Evolutionary conservation across 495 filamentous ascomycete species (phyloP), one percentile per base, ranked within the genome.

Genomic region (Delitschia confertaspora): DNA sequence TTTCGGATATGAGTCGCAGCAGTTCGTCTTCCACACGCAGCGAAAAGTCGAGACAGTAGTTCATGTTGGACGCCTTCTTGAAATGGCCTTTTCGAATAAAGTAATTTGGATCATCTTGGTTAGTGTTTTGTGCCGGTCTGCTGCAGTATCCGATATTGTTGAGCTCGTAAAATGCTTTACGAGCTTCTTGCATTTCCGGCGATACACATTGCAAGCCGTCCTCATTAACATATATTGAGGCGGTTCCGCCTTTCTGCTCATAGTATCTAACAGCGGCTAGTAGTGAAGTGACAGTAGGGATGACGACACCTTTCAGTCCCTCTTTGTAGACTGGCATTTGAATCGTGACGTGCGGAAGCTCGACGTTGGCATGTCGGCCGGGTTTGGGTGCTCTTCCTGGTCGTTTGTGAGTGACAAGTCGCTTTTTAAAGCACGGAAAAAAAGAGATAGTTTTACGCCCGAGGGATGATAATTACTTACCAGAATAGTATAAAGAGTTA

Each of bases 51-150:
- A 88, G 66, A 7, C 71, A 82, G 49, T 73, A 88, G 65, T 88
- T 88, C 83, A 88, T 88, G 68, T 88, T 88, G 21, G 79, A 83
- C 8, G 82, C 82, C 46, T 87, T 79, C 69, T 79, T 80, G 63
- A 80, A 79, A 57, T 64, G 61, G 17, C 65, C 63, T 34, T 53
- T 57, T n/a, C 65, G 60, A 6, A 55, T 29, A 57, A 65, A 68
- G 16, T 75, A 77, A 47, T 82, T 70, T 37, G 75, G 69, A 38
- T 75, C 75, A 39, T 78, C 68, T 47, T 69, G 69, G n/a, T 42
- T 33, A 19, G 11, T 35, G 8, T 45, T 34, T n/a, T 51, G 48
- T 22, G 45, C 46, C 6, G 83, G 83, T 18, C 83, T 73, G 9
- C 83, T 80, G 16, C 79, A 76, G 83, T 83, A 88, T 30, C 83